These are phyloP conservation scores for Wickerhamomyces sydowiorum DNA, from an alignment of 805 yeast species.

Conservation along the genomic window DNA sequence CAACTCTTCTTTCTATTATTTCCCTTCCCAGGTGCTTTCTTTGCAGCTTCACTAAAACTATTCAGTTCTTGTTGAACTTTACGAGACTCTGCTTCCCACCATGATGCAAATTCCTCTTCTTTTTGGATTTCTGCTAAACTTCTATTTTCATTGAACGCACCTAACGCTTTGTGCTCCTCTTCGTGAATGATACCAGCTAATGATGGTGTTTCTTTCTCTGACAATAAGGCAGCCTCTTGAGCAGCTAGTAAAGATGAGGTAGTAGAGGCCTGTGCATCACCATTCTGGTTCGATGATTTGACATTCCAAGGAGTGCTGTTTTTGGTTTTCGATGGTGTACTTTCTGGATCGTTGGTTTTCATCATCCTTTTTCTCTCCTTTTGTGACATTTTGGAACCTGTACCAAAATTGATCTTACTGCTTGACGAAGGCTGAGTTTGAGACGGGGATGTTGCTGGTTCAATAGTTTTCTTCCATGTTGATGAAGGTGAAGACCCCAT, in stretches of 20 bases:
- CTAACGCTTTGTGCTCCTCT: slow-evolving; percentile 31
- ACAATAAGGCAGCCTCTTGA: slow-evolving; percentile 12
- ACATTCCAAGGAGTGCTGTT: slow-evolving; percentile 16
- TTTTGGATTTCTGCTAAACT: slow-evolving; percentile 67
- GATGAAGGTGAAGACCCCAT: not conserved
- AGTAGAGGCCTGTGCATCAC: slow-evolving; percentile 5
- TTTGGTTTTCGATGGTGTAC: slow-evolving; percentile 1
- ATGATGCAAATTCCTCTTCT: slow-evolving; percentile 77
- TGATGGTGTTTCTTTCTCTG: slow-evolving; percentile 21
- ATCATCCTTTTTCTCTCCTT: slow-evolving; percentile 48
- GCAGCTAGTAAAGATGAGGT: slow-evolving; percentile 13
- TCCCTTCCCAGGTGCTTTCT: not conserved
- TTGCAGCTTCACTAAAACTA: not conserved
- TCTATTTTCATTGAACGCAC: slow-evolving; percentile 26
- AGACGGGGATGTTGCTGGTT: slow-evolving; percentile 5
- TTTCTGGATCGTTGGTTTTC: slow-evolving; percentile 16
- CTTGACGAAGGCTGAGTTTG: not conserved
- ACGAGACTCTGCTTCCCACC: slow-evolving; percentile 85
- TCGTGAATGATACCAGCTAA: slow-evolving; percentile 40
- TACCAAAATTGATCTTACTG: slow-evolving; percentile 3
- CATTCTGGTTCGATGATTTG: slow-evolving; percentile 3
- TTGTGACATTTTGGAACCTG: slow-evolving; percentile 35
- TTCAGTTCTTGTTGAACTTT: slow-evolving; percentile 41
- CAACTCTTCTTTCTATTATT: slow-evolving; percentile 1
- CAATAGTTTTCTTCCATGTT: not conserved